These are phyloP conservation scores for Suillus weaverae DNA, from an alignment of 768 basidiomycete genomes.

Conservation along the genomic window DNA sequence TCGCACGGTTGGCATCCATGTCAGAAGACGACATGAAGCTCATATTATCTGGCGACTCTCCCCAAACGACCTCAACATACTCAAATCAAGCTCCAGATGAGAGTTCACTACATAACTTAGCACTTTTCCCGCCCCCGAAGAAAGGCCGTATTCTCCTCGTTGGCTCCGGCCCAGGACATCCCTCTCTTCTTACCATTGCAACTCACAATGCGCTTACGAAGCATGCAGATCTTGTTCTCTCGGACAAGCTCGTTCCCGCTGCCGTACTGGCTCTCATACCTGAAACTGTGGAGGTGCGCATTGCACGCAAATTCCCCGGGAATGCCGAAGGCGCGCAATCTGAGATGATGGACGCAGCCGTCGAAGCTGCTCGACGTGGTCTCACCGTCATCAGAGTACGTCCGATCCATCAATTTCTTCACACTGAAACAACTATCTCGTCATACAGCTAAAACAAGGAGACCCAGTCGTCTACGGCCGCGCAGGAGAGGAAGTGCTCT, in stretches of 20 bases:
- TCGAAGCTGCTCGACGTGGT: slow-evolving; percentile 78
- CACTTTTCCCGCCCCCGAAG: slow-evolving; percentile 17
- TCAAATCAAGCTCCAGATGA: slow-evolving; percentile 29
- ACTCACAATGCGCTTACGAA: slow-evolving; percentile 78
- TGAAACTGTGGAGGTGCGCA: slow-evolving; percentile 65
- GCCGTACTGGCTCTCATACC: slow-evolving; percentile 88
- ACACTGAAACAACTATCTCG: not conserved
- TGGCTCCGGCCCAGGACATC: slow-evolving; percentile 95
- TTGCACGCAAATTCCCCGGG: slow-evolving; percentile 96
- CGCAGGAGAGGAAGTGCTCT: slow-evolving; percentile 91
- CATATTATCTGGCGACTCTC: slow-evolving; percentile 37
- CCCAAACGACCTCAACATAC: not conserved
- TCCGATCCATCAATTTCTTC: slow-evolving; percentile 8
- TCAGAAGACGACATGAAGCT: slow-evolving; percentile 63
- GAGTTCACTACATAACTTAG: slow-evolving; percentile 33
- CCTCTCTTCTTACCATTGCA: slow-evolving; percentile 86
- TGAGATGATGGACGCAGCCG: slow-evolving; percentile 91
- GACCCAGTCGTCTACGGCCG: slow-evolving; percentile 96
- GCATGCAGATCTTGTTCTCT: slow-evolving; percentile 84
- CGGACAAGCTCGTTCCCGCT: slow-evolving; percentile 94
- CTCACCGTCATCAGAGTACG: slow-evolving; percentile 84
- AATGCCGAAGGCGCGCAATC: slow-evolving; percentile 94
- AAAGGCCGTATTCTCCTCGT: slow-evolving; percentile 83
- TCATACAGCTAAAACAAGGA: slow-evolving; percentile 85
- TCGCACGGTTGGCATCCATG: slow-evolving; percentile 72